Conservation (phyloP, 129 eudicot species). For the Mikania micrantha region DNA sequence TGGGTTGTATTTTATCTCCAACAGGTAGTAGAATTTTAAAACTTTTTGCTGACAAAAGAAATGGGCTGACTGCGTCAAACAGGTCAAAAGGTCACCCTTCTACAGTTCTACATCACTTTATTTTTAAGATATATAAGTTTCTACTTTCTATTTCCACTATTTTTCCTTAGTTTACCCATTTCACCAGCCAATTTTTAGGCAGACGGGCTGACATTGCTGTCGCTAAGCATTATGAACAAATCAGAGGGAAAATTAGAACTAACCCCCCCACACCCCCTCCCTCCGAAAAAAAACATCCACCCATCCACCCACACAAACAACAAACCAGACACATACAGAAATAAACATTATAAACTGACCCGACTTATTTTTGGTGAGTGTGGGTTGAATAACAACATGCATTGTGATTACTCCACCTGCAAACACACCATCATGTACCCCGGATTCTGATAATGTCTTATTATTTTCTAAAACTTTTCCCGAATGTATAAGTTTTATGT, state of each 20-base stretch:
- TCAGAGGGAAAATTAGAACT: background rate
- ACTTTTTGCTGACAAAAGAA: background rate
- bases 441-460: too few species aligned
- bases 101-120: background rate
- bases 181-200: background rate
- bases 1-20: background rate
- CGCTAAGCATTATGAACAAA: conserved; percentile 1
- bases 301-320: too few species aligned
- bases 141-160: background rate
- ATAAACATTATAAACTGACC: conserved; percentile 30
- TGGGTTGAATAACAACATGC: conserved; percentile 63
- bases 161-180: background rate
- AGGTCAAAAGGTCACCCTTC: too few species aligned
- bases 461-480: too few species aligned
- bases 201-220: background rate
- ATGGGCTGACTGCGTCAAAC: background rate
- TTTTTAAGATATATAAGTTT: too few species aligned
- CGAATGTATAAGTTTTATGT: too few species aligned
- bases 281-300: too few species aligned
- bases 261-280: too few species aligned
- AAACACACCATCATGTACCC: too few species aligned
- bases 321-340: background rate
- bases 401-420: too few species aligned
- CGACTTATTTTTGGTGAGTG: conserved; percentile 55
- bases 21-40: background rate